These are phyloP conservation scores for Alternaria tenuissima DNA, from an alignment of 2,329 filamentous ascomycete species.

Conservation along the genomic window DNA sequence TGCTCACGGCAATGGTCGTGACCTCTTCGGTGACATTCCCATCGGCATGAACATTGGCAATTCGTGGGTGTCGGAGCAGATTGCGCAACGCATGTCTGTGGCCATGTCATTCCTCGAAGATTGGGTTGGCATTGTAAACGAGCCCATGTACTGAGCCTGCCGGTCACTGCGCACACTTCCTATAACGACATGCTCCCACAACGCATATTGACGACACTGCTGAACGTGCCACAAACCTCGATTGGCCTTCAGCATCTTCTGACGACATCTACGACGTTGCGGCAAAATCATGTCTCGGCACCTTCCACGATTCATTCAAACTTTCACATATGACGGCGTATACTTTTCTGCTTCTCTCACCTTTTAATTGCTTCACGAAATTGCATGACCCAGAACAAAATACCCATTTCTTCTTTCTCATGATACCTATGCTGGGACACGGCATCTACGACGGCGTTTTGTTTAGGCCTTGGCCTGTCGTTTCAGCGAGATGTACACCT, in stretches of 20 bases:
- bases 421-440: neutral
- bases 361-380: neutral
- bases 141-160: constrained; percentile 21
- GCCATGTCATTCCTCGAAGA: constrained; percentile 20
- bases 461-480: constrained; percentile 1
- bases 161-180: neutral
- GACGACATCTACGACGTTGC: neutral
- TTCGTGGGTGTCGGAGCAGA: constrained; percentile 17
- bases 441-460: constrained; percentile 7
- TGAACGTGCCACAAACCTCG: neutral
- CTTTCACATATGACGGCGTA: neutral
- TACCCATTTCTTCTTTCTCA: neutral
- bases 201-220: neutral
- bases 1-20: constrained; percentile 27
- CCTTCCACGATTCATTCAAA: neutral
- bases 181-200: neutral
- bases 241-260: neutral
- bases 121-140: constrained; percentile 20
- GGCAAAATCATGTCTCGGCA: neutral
- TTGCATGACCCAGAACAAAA: neutral
- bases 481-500: neutral
- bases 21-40: constrained; percentile 26
- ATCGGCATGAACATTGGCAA: constrained; percentile 29
- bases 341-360: neutral
- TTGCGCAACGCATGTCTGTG: constrained; percentile 18